These are phyloP conservation scores for Brassica juncea DNA, from an alignment of 345 rosid genomes.

Conservation along the genomic window DNA sequence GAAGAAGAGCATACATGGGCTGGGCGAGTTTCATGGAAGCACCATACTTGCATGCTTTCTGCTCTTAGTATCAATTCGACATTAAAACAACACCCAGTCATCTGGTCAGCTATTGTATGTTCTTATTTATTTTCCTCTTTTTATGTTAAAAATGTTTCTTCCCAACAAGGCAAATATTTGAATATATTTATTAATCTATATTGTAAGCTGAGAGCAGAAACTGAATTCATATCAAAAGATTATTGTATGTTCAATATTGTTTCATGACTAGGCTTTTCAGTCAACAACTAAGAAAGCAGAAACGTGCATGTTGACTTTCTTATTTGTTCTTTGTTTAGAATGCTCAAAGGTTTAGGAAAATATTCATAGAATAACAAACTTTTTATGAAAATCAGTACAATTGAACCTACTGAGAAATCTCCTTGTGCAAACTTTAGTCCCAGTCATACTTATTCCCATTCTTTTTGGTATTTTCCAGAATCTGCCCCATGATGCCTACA, in stretches of 20 bases:
- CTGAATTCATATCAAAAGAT: conserved; percentile 6
- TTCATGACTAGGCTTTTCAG: conserved; percentile 26
- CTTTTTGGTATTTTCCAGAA: conserved; percentile 55
- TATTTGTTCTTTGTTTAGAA: conserved; percentile 6
- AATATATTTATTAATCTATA: conserved; percentile 15
- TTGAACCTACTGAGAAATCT: conserved; percentile 13
- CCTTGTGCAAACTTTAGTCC: conserved; percentile 20
- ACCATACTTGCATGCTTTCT: conserved; percentile 93
- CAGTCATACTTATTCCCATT: conserved; percentile 23
- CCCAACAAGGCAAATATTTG: conserved; percentile 9
- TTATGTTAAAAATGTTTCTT: neutral
- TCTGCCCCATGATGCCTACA: conserved; percentile 96
- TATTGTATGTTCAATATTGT: conserved; percentile 7
- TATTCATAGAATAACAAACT: conserved; percentile 5
- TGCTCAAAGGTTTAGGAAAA: conserved; percentile 10
- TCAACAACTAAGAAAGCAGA: conserved; percentile 10
- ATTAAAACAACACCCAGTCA: conserved; percentile 92
- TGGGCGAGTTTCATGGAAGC: conserved; percentile 89
- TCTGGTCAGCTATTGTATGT: conserved; percentile 94
- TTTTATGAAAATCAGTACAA: conserved; percentile 12
- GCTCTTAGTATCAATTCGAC: conserved; percentile 95
- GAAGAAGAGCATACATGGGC: conserved; percentile 96
- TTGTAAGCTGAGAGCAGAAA: conserved; percentile 20
- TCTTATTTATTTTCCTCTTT: conserved; percentile 33
- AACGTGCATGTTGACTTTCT: neutral